phyloP scores from a whole-genome alignment of 768 basidiomycete species.

The Boletales sp. region DNA sequence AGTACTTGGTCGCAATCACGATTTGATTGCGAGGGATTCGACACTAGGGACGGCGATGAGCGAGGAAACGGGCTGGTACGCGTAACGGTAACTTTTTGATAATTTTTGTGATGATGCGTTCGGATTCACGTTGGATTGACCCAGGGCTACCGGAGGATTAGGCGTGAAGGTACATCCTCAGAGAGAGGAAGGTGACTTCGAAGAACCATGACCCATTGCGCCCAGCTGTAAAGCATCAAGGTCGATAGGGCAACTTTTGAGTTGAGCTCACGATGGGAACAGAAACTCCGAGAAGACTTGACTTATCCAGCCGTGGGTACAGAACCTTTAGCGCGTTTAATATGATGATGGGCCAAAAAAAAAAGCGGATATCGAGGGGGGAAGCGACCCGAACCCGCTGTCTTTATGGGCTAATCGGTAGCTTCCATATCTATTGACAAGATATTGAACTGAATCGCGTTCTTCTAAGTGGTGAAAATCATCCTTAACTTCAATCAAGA shows the following conservation, averaged over 20 bases:
- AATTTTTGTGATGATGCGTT: constrained; percentile 35
- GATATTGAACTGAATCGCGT: too few relatives aligned
- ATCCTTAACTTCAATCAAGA: too few relatives aligned
- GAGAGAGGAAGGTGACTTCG: constrained; percentile 1
- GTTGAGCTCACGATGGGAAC: constrained; percentile 29
- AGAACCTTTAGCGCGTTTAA: constrained; percentile 7
- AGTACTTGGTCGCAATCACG: constrained; percentile 30
- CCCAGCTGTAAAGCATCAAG: constrained; percentile 19
- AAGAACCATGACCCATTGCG: constrained; percentile 23
- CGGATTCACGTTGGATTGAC: constrained; percentile 34
- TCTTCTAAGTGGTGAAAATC: too few relatives aligned
- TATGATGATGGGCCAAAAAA: too few relatives aligned
- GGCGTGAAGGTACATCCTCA: not conserved
- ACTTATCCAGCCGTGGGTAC: constrained; percentile 30
- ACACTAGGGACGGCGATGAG: constrained; percentile 15
- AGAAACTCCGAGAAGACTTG: constrained; percentile 29
- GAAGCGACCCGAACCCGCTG: too few relatives aligned
- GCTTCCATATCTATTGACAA: too few relatives aligned
- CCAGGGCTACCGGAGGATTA: constrained; percentile 15
- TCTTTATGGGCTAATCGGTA: too few relatives aligned
- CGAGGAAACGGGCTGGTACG: too few relatives aligned
- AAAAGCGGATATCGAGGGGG: too few relatives aligned
- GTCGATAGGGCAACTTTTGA: too few relatives aligned
- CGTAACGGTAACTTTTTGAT: constrained; percentile 24
- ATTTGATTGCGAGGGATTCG: constrained; percentile 31